Conservation (phyloP, 2,329 filamentous ascomycete genomes). For the Cladophialophora immunda region DNA sequence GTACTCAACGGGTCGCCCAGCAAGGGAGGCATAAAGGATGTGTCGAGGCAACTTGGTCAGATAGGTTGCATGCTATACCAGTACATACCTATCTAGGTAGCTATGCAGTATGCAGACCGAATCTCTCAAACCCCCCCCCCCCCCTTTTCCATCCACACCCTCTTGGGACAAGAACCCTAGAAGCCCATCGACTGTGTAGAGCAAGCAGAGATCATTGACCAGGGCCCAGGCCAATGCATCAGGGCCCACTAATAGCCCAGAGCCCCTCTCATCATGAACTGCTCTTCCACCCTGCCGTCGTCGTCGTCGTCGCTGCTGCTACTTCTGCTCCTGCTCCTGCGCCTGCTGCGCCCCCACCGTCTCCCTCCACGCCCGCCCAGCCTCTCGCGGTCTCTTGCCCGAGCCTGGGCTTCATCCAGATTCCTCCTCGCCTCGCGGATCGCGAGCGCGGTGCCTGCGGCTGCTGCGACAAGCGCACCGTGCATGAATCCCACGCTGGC, state of each 20-base stretch:
- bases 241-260: not conserved
- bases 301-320: not conserved
- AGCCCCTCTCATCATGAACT: not conserved
- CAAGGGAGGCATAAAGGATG: no score
- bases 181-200: no score
- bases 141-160: no score
- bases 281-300: not conserved
- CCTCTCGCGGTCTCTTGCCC: not conserved
- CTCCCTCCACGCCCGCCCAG: not conserved
- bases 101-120: no score
- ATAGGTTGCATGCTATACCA: no score
- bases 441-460: not conserved
- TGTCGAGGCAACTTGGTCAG: no score
- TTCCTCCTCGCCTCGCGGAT: not conserved
- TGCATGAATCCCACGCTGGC: not conserved
- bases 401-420: not conserved
- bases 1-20: no score
- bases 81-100: no score
- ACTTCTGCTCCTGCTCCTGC: not conserved
- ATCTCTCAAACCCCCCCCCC: no score
- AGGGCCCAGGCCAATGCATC: not conserved
- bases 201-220: no score
- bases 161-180: no score
- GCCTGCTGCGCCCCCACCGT: not conserved
- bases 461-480: not conserved